Evolutionary conservation across 164 flowering plant genomes (phyloP).

Genomic region (Vitis rupestris): DNA sequence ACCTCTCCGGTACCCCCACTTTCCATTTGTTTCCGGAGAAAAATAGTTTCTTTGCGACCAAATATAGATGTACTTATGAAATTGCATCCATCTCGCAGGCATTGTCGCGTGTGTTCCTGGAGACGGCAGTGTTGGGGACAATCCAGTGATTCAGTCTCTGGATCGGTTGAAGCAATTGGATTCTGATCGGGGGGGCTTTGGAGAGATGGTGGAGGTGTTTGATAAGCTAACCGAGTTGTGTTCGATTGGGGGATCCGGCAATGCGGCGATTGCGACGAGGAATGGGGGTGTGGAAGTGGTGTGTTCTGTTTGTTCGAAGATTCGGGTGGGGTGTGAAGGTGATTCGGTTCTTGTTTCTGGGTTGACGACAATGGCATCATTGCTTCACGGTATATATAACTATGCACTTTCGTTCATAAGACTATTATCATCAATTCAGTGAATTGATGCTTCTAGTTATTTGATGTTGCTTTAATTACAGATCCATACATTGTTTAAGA

Average conservation of each 20-base stretch:
- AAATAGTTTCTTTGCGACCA: background rate
- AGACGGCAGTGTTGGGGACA: conserved; percentile 44
- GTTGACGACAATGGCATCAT: conserved; percentile 53
- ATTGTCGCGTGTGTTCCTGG: conserved; percentile 76
- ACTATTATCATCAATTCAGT: background rate
- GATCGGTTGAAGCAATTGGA: conserved; percentile 48
- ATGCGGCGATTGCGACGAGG: conserved; percentile 61
- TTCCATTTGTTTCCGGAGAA: background rate
- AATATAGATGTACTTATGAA: background rate
- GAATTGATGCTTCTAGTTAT: background rate
- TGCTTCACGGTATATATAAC: conserved; percentile 58
- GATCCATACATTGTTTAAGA: no score
- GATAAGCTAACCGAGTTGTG: conserved; percentile 51
- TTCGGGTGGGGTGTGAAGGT: conserved; percentile 23
- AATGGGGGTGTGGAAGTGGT: conserved; percentile 80
- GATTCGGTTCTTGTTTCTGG: conserved; percentile 32
- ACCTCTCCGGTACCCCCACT: conserved; percentile 67
- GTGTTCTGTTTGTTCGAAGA: conserved; percentile 53
- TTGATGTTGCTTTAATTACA: no score
- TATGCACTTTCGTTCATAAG: background rate
- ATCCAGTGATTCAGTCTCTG: conserved; percentile 65
- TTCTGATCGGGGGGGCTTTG: conserved; percentile 17
- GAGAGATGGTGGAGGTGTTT: conserved; percentile 45
- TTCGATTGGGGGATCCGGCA: conserved; percentile 46
- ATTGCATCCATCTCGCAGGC: conserved; percentile 32